These are phyloP conservation scores for Plasmodium vivax DNA, from an alignment of 169 alveolate species.

Conservation along the genomic window DNA sequence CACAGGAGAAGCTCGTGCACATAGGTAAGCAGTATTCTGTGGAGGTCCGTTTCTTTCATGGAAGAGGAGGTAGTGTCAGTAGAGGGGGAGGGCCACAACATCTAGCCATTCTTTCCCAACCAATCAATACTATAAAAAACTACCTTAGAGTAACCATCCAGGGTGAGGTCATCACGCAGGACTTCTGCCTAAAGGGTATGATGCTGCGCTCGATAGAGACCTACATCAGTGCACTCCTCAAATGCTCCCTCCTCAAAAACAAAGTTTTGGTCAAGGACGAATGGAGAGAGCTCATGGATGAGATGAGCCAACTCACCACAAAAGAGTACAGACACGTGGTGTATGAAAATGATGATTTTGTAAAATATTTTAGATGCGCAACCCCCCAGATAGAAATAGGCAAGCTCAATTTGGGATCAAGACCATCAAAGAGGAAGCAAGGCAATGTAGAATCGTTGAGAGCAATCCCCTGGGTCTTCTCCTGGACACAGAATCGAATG, in stretches of 20 bases:
- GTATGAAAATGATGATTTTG: conserved; percentile 80
- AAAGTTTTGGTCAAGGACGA: conserved; percentile 70
- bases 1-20: conserved; percentile 78
- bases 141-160: conserved; percentile 87
- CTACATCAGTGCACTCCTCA: conserved; percentile 84
- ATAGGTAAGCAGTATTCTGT: conserved; percentile 83
- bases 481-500: conserved; percentile 89
- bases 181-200: conserved; percentile 81
- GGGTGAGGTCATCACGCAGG: conserved; percentile 85
- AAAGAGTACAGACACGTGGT: conserved; percentile 84
- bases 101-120: conserved; percentile 87
- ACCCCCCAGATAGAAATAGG: conserved; percentile 89
- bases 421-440: conserved; percentile 86
- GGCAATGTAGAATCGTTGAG: conserved; percentile 88
- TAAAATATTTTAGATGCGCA: conserved; percentile 84
- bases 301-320: conserved; percentile 81
- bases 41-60: conserved; percentile 86
- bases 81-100: conserved; percentile 92
- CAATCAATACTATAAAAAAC: conserved; percentile 85
- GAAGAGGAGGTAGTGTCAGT: conserved; percentile 89
- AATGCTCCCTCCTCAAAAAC: conserved; percentile 77
- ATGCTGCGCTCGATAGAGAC: conserved; percentile 85
- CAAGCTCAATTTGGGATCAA: conserved; percentile 85
- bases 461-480: conserved; percentile 92
- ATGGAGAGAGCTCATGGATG: conserved; percentile 85